These are phyloP conservation scores for Pythium graminicola DNA, from an alignment of 352 stramenopile species.

Conservation along the genomic window DNA sequence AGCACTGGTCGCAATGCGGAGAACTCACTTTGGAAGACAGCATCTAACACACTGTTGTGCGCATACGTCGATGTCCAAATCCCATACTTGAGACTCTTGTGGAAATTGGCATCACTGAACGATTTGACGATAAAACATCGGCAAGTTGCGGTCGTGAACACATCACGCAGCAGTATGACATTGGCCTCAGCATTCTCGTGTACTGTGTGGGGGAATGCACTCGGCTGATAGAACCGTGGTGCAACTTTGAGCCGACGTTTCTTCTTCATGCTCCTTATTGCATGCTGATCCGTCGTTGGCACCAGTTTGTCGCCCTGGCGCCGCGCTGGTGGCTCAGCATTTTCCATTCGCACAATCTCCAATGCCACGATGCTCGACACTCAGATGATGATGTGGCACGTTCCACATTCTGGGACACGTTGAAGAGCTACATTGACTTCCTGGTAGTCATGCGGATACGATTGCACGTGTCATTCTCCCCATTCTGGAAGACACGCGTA, in stretches of 20 bases:
- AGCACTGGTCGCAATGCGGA: slow-evolving; percentile 55
- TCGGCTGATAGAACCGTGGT: slow-evolving; percentile 31
- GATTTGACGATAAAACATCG: slow-evolving; percentile 82
- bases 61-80: slow-evolving; percentile 72
- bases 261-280: slow-evolving; percentile 21
- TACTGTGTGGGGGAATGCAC: background rate
- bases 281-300: background rate
- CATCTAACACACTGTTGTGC: slow-evolving; percentile 61
- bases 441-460: background rate
- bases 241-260: slow-evolving; percentile 34
- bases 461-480: slow-evolving; percentile 2
- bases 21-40: slow-evolving; percentile 66
- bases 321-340: background rate
- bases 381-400: slow-evolving; percentile 1
- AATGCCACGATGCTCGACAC: too few relatives aligned
- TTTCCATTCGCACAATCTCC: too few relatives aligned
- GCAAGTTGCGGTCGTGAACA: slow-evolving; percentile 55
- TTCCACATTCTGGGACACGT: slow-evolving; percentile 3
- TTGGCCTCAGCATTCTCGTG: slow-evolving; percentile 20
- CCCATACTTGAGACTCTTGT: slow-evolving; percentile 82
- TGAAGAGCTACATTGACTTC: slow-evolving; percentile 5
- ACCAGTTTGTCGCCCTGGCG: background rate
- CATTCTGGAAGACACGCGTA: background rate
- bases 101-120: slow-evolving; percentile 80
- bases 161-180: slow-evolving; percentile 38